Evolutionary conservation across 2,329 filamentous ascomycete genomes (phyloP), one percentile per base, ranked within the genome.

Genomic region (Pestalotiopsis sp.): DNA sequence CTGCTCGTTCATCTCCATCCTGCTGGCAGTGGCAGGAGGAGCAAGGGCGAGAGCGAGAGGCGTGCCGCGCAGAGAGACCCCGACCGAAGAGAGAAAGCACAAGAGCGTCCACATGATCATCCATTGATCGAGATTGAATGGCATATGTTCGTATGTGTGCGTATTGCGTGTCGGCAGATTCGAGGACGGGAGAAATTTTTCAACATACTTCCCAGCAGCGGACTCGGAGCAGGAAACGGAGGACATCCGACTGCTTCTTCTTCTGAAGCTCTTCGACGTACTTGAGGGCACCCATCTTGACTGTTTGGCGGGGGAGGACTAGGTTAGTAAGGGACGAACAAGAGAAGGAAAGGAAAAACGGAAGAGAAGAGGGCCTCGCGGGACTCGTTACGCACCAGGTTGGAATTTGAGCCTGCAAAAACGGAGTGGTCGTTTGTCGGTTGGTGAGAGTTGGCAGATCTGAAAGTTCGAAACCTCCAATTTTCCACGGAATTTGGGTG

Each of bases 261-360:
- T 99, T 98, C 87, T 98, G 94, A 89, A 99, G 93, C 91, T 99
- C 96, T 92, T 99, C 97, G 88, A 99, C 94, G 90, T 97, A 99
- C 90, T 99, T 99, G 87, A 98, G 94, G 90, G 95, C 95, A 93
- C 96, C 96, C 96, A 98, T 98, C 91, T 95, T 89, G 83, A 81
- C 87, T 88, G 77, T 78, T 52, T 72, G 65, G 36, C 65, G 59
- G 64, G 56, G 39, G 36, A 58, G 36, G 68, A 65, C 25, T 62
- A 70, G 64, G 71, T 77, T 71, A 77, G 75, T 73, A 74, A 68
- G 68, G 25, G 20, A 52, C 45, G 20, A 49, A 52, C 17, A 5
- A 45, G 66, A 68, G 56, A 45, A 39, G 49, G 31, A 57, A 17
- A 4, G 25, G 39, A 39, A 38, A 13, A 13, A 17, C 31, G 23